Percentiles rank a stretch among this genome's conserved stretches.
phyloP scores from a whole-genome alignment of 2,329 filamentous ascomycete genomes.

The Beauveria medogensis region DNA sequence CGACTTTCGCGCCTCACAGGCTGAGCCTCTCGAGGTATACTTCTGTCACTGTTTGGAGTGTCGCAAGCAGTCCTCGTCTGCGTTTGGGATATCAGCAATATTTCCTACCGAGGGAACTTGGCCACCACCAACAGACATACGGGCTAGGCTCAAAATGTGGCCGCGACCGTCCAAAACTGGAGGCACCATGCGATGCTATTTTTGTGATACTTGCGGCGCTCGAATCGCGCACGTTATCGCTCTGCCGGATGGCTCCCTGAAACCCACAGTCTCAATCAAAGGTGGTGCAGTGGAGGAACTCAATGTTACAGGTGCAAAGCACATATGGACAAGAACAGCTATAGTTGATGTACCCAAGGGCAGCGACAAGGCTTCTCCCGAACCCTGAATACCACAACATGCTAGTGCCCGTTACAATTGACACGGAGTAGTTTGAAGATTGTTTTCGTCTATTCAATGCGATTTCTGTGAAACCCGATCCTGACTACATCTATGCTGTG shows the following conservation, averaged over 20 bases:
- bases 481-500: background rate
- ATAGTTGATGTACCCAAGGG: conserved; percentile 35
- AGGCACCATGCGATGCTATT: conserved; percentile 35
- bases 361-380: conserved; percentile 17
- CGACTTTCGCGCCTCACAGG: conserved; percentile 26
- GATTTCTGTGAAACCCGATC: conserved; percentile 9
- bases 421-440: background rate
- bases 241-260: conserved; percentile 28
- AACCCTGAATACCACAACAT: background rate
- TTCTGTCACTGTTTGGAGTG: conserved; percentile 41
- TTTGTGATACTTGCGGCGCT: conserved; percentile 35
- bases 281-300: conserved; percentile 36
- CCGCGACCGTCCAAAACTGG: conserved; percentile 31
- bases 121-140: conserved; percentile 27
- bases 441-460: background rate
- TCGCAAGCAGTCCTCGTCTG: conserved; percentile 35
- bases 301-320: conserved; percentile 29
- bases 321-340: conserved; percentile 38
- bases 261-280: conserved; percentile 35
- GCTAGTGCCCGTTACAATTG: background rate
- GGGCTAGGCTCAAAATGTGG: conserved; percentile 27
- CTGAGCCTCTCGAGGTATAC: conserved; percentile 28
- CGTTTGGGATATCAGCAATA: conserved; percentile 38
- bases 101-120: conserved; percentile 33
- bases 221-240: conserved; percentile 38